Conservation (phyloP, 345 rosid genomes). For the Abelmoschus esculentus region DNA sequence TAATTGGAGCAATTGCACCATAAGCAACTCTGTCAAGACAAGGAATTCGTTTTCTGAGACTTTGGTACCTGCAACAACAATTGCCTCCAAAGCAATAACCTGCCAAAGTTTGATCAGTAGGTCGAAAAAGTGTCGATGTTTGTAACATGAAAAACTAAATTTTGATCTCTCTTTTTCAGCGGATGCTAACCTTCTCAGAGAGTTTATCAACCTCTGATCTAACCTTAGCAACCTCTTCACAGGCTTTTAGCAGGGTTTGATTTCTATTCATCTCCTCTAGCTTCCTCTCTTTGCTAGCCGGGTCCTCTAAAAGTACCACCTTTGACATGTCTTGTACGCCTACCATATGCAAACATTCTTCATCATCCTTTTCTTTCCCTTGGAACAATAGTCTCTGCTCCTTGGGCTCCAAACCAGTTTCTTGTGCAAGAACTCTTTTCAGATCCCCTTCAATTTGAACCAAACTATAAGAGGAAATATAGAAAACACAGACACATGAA, state of each 20-base stretch:
- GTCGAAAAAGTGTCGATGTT: neutral
- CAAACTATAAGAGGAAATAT: too few relatives aligned
- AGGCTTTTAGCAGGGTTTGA: constrained; percentile 22
- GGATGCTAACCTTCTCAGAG: constrained; percentile 31
- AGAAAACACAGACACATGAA: too few relatives aligned
- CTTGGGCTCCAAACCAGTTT: constrained; percentile 38
- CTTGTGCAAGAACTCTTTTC: constrained; percentile 32
- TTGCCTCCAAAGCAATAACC: constrained; percentile 41
- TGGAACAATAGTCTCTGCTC: constrained; percentile 45
- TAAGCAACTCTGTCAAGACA: constrained; percentile 41
- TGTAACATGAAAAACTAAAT: neutral
- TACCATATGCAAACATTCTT: constrained; percentile 41
- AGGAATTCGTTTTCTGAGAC: constrained; percentile 33
- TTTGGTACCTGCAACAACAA: constrained; percentile 22
- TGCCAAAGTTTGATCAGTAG: neutral
- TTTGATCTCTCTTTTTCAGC: neutral
- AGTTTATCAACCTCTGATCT: constrained; percentile 42
- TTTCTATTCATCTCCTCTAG: constrained; percentile 34
- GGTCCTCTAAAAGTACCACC: constrained; percentile 42
- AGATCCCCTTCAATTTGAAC: constrained; percentile 30
- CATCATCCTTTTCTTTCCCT: constrained; percentile 47
- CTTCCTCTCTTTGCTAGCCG: constrained; percentile 51
- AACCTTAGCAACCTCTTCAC: constrained; percentile 32
- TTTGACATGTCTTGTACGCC: constrained; percentile 44
- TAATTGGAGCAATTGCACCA: constrained; percentile 41